phyloP scores from a whole-genome alignment of 805 yeast species.

The Candida tallmaniae region DNA sequence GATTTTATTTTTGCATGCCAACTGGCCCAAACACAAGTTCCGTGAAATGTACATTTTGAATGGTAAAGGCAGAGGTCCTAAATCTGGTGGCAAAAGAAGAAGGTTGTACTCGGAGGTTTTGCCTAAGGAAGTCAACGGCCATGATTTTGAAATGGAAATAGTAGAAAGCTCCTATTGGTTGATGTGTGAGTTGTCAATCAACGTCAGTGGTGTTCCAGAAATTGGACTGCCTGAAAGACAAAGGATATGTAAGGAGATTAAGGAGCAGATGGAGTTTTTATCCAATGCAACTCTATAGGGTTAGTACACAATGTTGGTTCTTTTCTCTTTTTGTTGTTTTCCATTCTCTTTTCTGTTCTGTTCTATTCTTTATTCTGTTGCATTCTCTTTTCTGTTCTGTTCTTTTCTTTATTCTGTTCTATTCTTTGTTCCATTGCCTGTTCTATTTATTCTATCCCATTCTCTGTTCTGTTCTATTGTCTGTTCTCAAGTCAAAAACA shows the following conservation, averaged over 20 bases:
- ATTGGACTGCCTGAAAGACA: constrained; percentile 17
- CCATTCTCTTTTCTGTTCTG: background rate
- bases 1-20: constrained; percentile 32
- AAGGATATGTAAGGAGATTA: constrained; percentile 20
- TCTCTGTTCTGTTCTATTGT: background rate
- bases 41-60: constrained; percentile 22
- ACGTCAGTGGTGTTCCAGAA: constrained; percentile 19
- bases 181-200: constrained; percentile 21
- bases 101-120: constrained; percentile 24
- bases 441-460: too few species aligned
- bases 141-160: constrained; percentile 27
- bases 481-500: too few species aligned
- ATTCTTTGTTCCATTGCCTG: too few species aligned
- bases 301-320: too few species aligned
- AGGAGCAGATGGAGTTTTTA: constrained; percentile 22
- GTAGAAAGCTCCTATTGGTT: constrained; percentile 24
- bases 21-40: constrained; percentile 32
- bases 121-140: constrained; percentile 18
- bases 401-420: background rate
- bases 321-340: background rate
- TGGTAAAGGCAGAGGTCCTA: constrained; percentile 25
- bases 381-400: background rate
- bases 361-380: background rate
- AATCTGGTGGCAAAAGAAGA: constrained; percentile 15
- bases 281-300: background rate